Base-by-base conservation (phyloP, 1,284 basidiomycete species). In the Leccinum angustisporum region DNA sequence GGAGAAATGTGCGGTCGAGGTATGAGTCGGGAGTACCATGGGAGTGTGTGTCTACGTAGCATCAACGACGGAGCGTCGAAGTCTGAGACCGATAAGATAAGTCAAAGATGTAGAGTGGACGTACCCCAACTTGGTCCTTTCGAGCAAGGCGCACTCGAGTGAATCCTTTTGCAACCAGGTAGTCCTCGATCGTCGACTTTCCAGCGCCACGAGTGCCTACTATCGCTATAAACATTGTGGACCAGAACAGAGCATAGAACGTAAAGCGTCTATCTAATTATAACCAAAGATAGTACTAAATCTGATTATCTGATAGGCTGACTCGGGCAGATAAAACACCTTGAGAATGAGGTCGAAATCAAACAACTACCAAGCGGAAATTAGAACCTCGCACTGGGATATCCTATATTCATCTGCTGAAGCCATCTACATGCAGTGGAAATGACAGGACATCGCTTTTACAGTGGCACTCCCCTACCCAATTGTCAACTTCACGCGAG, bases 151-250 rank as follows among this genome's bases (percentile, higher is more conserved):
- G 76, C 54, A 90, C 79, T 9, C 78, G 71, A 16, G 72, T 77
- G 67, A 91, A 91, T 2, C 80, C 82, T 79, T 82, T 70, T 61
- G 70, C 71, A 25, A 87, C 78, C 14, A 98, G 85, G 72, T 92
- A 95, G 13, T 87, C 78, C 58, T 90, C 83, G 14, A 98, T 80
- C 1, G 86, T 84, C 10, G 87, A 82, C 76, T 95, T 97, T 21
- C 97, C 97, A 5, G 94, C 83, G 36, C 80, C 86, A 2, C 86
- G 85, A 0, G 95, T 90, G 14, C 97, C 97, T 40, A 97, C 82
- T 60, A 99, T 85, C 11, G 92, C 88, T 69, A 99, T 87, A 72
- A 98, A 87, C 92, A 94, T 89, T 34, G 57, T 52, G 33, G 56
- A 57, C 21, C n/a, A 21, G n/a, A 51, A 51, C 14, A 51, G 43